These are phyloP conservation scores for Metschnikowia chrysomelidarum DNA, from an alignment of 805 yeast genomes.

Conservation along the genomic window DNA sequence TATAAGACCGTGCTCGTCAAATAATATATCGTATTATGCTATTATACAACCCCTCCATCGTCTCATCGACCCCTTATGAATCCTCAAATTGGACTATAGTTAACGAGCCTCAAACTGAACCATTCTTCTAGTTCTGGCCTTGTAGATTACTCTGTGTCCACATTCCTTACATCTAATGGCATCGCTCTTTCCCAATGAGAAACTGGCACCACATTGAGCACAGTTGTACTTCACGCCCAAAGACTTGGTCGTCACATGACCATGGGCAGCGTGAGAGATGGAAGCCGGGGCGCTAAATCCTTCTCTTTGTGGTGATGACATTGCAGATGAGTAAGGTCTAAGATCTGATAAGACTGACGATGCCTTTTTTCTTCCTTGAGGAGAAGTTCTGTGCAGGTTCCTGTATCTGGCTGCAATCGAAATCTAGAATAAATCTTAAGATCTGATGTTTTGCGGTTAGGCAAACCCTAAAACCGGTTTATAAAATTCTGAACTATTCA, in stretches of 20 bases:
- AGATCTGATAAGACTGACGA: too few relatives aligned
- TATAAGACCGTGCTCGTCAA: not conserved
- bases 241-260: conserved; percentile 59
- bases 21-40: conserved; percentile 11
- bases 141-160: conserved; percentile 96
- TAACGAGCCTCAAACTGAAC: conserved; percentile 52
- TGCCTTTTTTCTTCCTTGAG: too few relatives aligned
- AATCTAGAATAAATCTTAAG: too few relatives aligned
- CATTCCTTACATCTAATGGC: conserved; percentile 98
- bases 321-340: too few relatives aligned
- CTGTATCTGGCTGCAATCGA: too few relatives aligned
- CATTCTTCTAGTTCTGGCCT: conserved; percentile 97
- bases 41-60: conserved; percentile 9
- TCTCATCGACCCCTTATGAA: not conserved
- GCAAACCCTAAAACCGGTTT: too few relatives aligned
- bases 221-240: conserved; percentile 92
- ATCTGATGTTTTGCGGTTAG: too few relatives aligned
- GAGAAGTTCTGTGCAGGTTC: too few relatives aligned
- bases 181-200: conserved; percentile 86
- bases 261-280: conserved; percentile 75
- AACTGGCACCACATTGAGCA: conserved; percentile 91
- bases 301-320: conserved; percentile 67
- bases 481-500: too few relatives aligned
- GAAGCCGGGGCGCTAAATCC: conserved; percentile 83
- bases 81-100: not conserved